A percentile compares a stretch with the other conserved stretches of the same genome.
phyloP scores from a whole-genome alignment of 2,329 filamentous ascomycete species.

The Penicillium olsonii region DNA sequence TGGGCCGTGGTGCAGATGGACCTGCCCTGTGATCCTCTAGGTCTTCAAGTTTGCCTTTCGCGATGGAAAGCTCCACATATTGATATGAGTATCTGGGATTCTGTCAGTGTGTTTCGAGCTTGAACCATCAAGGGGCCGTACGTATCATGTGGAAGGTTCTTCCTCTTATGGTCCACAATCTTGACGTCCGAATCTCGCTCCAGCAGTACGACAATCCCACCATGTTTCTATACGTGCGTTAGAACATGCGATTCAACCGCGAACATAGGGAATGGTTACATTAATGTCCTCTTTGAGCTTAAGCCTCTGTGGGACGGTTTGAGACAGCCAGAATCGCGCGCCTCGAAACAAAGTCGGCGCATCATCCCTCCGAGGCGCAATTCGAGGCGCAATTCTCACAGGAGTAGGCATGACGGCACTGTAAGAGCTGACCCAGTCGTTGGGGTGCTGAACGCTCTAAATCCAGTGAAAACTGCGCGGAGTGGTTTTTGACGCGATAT shows the following conservation, averaged over 20 bases:
- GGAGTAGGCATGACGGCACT: too few relatives aligned
- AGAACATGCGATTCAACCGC: neutral
- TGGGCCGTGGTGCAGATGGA: slow-evolving; percentile 46
- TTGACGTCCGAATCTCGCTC: slow-evolving; percentile 60
- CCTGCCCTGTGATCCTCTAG: slow-evolving; percentile 52
- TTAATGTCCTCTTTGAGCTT: slow-evolving; percentile 52
- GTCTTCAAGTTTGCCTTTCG: slow-evolving; percentile 50
- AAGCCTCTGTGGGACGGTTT: slow-evolving; percentile 53
- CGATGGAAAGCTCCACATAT: slow-evolving; percentile 59
- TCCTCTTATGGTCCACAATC: slow-evolving; percentile 60
- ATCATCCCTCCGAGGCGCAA: neutral
- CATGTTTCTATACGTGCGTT: slow-evolving; percentile 47
- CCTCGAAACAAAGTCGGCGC: slow-evolving; percentile 51
- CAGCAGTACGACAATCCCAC: slow-evolving; percentile 54
- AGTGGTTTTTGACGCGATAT: slow-evolving; percentile 25
- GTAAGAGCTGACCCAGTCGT: too few relatives aligned
- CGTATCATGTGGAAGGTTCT: slow-evolving; percentile 52
- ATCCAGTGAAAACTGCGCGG: too few relatives aligned
- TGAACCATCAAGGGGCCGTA: slow-evolving; percentile 29
- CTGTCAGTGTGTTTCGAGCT: neutral
- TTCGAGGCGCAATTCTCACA: too few relatives aligned
- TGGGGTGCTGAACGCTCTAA: too few relatives aligned
- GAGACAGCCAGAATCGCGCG: slow-evolving; percentile 60
- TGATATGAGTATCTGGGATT: slow-evolving; percentile 57
- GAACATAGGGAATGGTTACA: slow-evolving; percentile 29